Base-by-base conservation (phyloP, 306 rosid genomes). In the Oxytropis ochrocephala region DNA sequence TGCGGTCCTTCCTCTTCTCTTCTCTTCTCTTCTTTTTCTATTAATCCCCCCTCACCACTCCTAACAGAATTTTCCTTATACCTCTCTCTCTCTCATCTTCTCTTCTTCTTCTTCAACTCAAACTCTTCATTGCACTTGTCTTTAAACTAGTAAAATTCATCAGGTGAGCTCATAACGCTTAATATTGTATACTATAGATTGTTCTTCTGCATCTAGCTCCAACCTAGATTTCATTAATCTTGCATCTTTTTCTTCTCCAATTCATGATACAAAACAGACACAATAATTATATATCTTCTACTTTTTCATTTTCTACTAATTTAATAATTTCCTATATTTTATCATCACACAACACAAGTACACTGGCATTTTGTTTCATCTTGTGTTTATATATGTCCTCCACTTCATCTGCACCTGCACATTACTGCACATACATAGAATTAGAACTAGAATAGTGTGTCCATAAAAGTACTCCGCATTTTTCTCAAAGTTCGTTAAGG, bases 1-100 rank as follows among this genome's bases (percentile, higher is more conserved):
- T 76, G 91, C 92, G 93, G 91, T 84, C 97, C 97, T 85, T 65
- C 79, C 70, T 65, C 29, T 54, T 64, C 21, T 32, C 42, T 70
- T 51, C 7, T 62, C 43, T 32, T 62, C 38, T 35, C 38, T 66
- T 52, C 10, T 72, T 11, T 80, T 78, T 86, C 81, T 80, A 84
- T 64, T 64, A 14, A 8, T 80, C 59, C 83, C 33, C 77, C 38
- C 75, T 70, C 27, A 35, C 52, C 76, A 21, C 75, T 81, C 72
- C 59, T 59, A 74, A 73, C 76, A 56, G 69, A 82, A 73, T 76
- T 60, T 79, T 66, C 54, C 50, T 53, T 33, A 33, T 6, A 33
- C 38, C 73, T 18, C 51, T 56, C 55, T 8, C 56, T 33, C 24
- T 27, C 32, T 33, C 41, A 2, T 19, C 6, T 1, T 5, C 30